Percentiles rank a stretch among this genome's conserved stretches.
Evolutionary conservation across 2,329 filamentous ascomycete species (phyloP).

Genomic region (Pseudocercospora cruenta): DNA sequence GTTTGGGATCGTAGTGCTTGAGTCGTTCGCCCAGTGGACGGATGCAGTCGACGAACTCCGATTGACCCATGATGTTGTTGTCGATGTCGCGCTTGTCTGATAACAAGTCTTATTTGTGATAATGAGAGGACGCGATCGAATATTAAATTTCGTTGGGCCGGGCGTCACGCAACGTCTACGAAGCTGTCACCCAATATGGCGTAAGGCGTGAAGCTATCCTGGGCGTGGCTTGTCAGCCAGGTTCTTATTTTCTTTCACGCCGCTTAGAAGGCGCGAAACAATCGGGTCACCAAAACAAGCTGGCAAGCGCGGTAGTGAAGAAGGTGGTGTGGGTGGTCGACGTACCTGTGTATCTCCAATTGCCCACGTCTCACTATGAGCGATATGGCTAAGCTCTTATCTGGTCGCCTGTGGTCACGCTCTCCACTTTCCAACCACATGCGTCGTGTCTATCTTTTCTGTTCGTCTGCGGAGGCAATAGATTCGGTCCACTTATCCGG

Average conservation of each 20-base stretch:
- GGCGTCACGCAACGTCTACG: constrained; percentile 16
- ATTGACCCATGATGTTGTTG: constrained; percentile 5
- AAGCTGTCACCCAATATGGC: constrained; percentile 13
- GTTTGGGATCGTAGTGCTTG: constrained; percentile 36
- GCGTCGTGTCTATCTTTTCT: constrained; percentile 1
- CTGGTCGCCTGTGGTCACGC: constrained; percentile 1
- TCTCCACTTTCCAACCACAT: constrained; percentile 4
- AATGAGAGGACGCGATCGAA: background rate
- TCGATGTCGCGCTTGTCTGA: background rate
- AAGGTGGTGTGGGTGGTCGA: background rate
- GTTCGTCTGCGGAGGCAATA: constrained; percentile 1
- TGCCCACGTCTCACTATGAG: background rate
- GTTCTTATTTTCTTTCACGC: background rate
- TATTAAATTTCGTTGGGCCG: background rate
- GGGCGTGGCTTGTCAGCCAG: background rate
- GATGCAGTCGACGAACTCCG: constrained; percentile 39
- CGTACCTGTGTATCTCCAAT: constrained; percentile 3
- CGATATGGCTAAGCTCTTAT: background rate
- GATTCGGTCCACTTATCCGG: constrained; percentile 4
- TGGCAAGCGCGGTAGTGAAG: background rate
- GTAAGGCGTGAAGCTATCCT: constrained; percentile 2
- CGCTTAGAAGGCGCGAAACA: background rate
- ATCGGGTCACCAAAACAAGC: background rate
- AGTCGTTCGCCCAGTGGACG: constrained; percentile 35
- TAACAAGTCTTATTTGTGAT: background rate